A percentile compares a stretch with the other conserved stretches of the same genome.
Evolutionary conservation across 1,284 basidiomycete species (phyloP).

Genomic region (Caloboletus firmus): DNA sequence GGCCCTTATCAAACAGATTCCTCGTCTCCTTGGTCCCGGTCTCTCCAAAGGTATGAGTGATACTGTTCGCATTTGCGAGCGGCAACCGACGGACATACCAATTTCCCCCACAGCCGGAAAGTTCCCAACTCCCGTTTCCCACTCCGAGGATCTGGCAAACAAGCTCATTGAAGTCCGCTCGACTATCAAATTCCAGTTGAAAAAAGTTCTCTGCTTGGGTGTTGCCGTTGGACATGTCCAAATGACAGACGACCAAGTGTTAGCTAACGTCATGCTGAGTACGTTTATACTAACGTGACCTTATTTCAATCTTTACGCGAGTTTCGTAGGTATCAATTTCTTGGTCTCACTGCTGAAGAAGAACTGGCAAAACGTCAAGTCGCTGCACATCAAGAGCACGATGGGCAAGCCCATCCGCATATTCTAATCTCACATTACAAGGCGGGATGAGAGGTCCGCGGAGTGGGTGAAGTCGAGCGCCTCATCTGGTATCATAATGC

Average conservation of each 20-base stretch:
- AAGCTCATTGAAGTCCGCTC: slow-evolving; percentile 96
- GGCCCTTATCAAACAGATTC: slow-evolving; percentile 99
- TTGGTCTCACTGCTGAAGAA: slow-evolving; percentile 99
- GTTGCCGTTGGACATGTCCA: slow-evolving; percentile 97
- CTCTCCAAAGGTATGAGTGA: slow-evolving; percentile 84
- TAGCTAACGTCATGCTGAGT: slow-evolving; percentile 97
- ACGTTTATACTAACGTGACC: slow-evolving; percentile 31
- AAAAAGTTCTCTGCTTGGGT: slow-evolving; percentile 99
- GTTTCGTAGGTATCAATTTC: slow-evolving; percentile 90
- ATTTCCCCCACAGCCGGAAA: slow-evolving; percentile 77
- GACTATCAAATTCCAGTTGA: slow-evolving; percentile 99
- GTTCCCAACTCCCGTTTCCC: slow-evolving; percentile 97
- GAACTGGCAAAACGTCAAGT: slow-evolving; percentile 99
- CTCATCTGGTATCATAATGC: slow-evolving; percentile 57
- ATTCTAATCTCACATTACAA: slow-evolving; percentile 55
- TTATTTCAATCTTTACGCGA: slow-evolving; percentile 6
- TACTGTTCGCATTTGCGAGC: neutral
- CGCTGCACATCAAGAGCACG: slow-evolving; percentile 97
- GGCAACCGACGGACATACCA: slow-evolving; percentile 4
- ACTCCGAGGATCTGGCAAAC: slow-evolving; percentile 88
- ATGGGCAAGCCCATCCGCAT: slow-evolving; percentile 98
- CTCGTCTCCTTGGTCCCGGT: slow-evolving; percentile 99
- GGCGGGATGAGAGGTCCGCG: slow-evolving; percentile 4
- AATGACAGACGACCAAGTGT: slow-evolving; percentile 97
- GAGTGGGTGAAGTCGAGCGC: slow-evolving; percentile 20